phyloP scores from a whole-genome alignment of 2,329 filamentous ascomycete species.

The Colletotrichum viniferum region DNA sequence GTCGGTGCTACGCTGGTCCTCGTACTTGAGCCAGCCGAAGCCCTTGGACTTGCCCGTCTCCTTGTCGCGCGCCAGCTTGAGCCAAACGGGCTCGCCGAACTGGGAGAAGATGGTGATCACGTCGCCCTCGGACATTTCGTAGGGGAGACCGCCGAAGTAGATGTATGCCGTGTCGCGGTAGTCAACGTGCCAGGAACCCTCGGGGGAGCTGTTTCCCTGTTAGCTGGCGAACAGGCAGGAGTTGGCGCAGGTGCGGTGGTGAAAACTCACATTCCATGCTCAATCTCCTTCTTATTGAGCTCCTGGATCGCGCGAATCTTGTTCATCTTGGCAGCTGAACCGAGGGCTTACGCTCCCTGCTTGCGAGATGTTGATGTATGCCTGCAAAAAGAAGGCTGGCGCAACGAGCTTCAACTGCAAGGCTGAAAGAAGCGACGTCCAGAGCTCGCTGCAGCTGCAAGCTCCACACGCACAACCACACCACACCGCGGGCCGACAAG shows the following conservation, averaged over 20 bases:
- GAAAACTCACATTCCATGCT: conserved; percentile 74
- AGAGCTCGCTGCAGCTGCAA: conserved; percentile 5
- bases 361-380: background rate
- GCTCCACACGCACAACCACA: background rate
- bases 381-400: background rate
- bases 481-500: background rate
- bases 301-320: conserved; percentile 89
- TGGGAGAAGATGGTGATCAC: conserved; percentile 96
- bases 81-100: conserved; percentile 91
- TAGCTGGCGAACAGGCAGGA: conserved; percentile 20
- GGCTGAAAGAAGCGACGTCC: background rate
- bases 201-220: conserved; percentile 64
- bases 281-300: conserved; percentile 93
- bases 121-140: conserved; percentile 93
- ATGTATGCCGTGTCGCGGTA: conserved; percentile 97
- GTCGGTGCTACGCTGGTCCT: conserved; percentile 95
- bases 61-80: conserved; percentile 92
- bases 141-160: conserved; percentile 93
- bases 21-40: conserved; percentile 97
- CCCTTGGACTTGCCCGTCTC: conserved; percentile 95
- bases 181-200: conserved; percentile 95
- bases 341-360: background rate
- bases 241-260: background rate
- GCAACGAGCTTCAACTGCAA: conserved; percentile 4
- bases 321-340: conserved; percentile 69